These are phyloP conservation scores for Nicotiana paniculata DNA, from an alignment of 257 asterid species.

Conservation along the genomic window DNA sequence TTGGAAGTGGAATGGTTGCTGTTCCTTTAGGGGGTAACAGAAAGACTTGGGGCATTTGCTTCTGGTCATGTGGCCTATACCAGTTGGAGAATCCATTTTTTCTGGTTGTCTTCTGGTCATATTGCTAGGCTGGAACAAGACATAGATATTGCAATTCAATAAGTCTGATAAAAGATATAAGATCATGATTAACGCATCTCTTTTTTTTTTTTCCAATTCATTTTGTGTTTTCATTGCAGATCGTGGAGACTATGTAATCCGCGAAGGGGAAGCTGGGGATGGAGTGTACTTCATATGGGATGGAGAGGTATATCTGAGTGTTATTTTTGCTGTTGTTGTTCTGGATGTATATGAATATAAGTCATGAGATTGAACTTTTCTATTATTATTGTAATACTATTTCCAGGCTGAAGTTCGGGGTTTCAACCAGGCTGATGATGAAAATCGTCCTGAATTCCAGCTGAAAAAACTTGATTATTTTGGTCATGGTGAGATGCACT, in stretches of 20 bases:
- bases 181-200: background rate
- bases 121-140: background rate
- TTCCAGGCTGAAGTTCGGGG: slow-evolving; percentile 91
- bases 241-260: slow-evolving; percentile 65
- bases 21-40: background rate
- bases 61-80: background rate
- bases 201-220: background rate
- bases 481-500: slow-evolving; percentile 70
- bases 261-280: slow-evolving; percentile 71
- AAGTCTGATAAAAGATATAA: background rate
- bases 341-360: background rate
- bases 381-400: background rate
- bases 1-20: no score
- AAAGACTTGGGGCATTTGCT: background rate
- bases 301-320: slow-evolving; percentile 58
- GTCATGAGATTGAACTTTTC: slow-evolving; percentile 1
- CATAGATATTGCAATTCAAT: no score
- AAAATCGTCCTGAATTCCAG: slow-evolving; percentile 54
- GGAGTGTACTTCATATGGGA: slow-evolving; percentile 87
- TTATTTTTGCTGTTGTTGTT: slow-evolving; percentile 7
- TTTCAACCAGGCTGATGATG: slow-evolving; percentile 49
- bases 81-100: background rate
- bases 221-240: slow-evolving; percentile 26
- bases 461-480: slow-evolving; percentile 67
- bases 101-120: background rate